Percentiles rank a stretch among this genome's conserved stretches.
These are phyloP conservation scores for Scytalidium lignicola DNA, from an alignment of 2,329 filamentous ascomycete species.

Conservation along the genomic window DNA sequence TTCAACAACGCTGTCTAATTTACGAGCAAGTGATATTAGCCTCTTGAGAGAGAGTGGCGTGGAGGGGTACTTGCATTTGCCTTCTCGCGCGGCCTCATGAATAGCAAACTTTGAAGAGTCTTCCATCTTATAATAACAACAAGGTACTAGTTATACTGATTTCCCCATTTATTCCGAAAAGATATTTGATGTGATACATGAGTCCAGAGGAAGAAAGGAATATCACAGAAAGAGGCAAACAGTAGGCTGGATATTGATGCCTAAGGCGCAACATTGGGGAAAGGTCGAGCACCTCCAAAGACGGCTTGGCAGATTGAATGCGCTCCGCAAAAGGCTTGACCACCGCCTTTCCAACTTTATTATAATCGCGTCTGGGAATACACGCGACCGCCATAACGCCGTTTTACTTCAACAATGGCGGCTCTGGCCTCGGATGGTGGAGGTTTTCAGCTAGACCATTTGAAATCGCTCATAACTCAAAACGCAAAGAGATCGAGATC, in stretches of 20 bases:
- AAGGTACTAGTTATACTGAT: neutral
- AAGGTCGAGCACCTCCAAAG: too few relatives aligned
- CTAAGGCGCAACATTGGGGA: conserved; percentile 2
- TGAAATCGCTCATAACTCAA: conserved; percentile 34
- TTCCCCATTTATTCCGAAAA: neutral
- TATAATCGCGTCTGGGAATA: conserved; percentile 36
- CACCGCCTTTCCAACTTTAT: neutral
- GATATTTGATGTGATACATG: conserved; percentile 2
- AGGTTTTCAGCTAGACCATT: conserved; percentile 15
- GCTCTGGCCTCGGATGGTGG: conserved; percentile 25
- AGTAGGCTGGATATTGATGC: conserved; percentile 1
- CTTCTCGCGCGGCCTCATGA: conserved; percentile 81
- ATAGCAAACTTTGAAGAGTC: conserved; percentile 67
- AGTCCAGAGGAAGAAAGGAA: neutral
- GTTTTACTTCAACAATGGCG: conserved; percentile 19
- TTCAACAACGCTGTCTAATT: conserved; percentile 64
- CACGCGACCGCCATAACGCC: conserved; percentile 60
- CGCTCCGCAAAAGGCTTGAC: too few relatives aligned
- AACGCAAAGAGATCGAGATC: conserved; percentile 37
- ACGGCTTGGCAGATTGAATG: too few relatives aligned
- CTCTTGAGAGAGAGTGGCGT: conserved; percentile 10
- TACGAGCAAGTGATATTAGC: conserved; percentile 15
- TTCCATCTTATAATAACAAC: conserved; percentile 17
- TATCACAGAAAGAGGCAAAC: neutral
- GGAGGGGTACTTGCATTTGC: conserved; percentile 57